Evolutionary conservation across 805 yeast genomes (phyloP).

Genomic region (Candida andamanensis): DNA sequence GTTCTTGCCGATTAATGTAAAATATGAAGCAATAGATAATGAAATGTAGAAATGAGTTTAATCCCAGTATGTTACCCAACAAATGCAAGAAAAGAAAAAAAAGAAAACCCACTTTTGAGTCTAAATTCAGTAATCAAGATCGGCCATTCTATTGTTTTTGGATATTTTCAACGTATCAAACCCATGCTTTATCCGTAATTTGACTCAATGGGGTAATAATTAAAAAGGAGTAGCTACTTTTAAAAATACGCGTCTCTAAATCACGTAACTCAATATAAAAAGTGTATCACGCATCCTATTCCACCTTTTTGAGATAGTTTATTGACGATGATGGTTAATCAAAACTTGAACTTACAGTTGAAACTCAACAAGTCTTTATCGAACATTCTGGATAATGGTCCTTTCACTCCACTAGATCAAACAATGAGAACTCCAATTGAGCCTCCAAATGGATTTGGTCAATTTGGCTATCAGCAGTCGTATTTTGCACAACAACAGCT

Average conservation of each 20-base stretch:
- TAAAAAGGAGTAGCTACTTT: too few relatives aligned
- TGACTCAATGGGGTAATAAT: too few relatives aligned
- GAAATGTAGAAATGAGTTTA: slow-evolving; percentile 22
- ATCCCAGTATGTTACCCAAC: slow-evolving; percentile 31
- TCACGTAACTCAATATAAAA: too few relatives aligned
- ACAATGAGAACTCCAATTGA: slow-evolving; percentile 38
- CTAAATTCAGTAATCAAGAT: too few relatives aligned
- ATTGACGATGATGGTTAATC: slow-evolving; percentile 14
- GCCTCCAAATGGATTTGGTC: slow-evolving; percentile 14
- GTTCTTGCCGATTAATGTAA: slow-evolving; percentile 10
- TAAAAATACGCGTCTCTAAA: too few relatives aligned
- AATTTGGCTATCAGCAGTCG: background rate
- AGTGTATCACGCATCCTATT: too few relatives aligned
- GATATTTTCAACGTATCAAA: too few relatives aligned
- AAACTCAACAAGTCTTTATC: slow-evolving; percentile 28
- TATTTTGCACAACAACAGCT: slow-evolving; percentile 4
- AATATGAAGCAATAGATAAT: slow-evolving; percentile 2
- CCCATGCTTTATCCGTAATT: too few relatives aligned
- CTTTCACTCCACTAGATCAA: slow-evolving; percentile 44
- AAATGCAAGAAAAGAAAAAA: too few relatives aligned
- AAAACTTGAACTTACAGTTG: slow-evolving; percentile 28
- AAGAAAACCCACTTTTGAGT: too few relatives aligned
- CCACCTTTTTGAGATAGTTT: too few relatives aligned
- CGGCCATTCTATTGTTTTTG: too few relatives aligned
- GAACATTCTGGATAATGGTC: slow-evolving; percentile 20